phyloP scores from a whole-genome alignment of 352 stramenopile genomes.

The Phytopythium chamaehyphon region DNA sequence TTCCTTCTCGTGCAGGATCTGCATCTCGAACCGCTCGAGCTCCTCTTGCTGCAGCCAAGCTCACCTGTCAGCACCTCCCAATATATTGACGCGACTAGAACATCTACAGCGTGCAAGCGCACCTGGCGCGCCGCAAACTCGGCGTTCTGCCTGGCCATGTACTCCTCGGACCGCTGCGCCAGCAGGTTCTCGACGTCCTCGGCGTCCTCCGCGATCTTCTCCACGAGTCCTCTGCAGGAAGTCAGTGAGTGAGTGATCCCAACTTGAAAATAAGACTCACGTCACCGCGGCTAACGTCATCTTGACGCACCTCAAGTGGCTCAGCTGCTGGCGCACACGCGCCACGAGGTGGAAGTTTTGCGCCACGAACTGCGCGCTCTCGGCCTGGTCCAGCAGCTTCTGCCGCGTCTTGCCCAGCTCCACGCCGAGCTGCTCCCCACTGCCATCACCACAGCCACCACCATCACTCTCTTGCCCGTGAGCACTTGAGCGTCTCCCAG shows the following conservation, averaged over 20 bases:
- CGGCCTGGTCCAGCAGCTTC: conserved; percentile 51
- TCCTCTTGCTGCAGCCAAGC: conserved; percentile 49
- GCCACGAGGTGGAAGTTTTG: conserved; percentile 62
- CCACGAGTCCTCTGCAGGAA: conserved; percentile 21
- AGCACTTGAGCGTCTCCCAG: too few relatives aligned
- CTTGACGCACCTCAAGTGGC: conserved; percentile 33
- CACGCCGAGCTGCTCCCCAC: conserved; percentile 45
- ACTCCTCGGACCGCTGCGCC: conserved; percentile 66
- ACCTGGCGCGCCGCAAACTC: conserved; percentile 56
- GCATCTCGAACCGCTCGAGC: conserved; percentile 64
- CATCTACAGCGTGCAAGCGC: neutral
- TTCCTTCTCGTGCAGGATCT: conserved; percentile 64
- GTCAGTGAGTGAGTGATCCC: too few relatives aligned
- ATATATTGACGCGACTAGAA: too few relatives aligned
- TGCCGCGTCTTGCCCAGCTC: conserved; percentile 34
- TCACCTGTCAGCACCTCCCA: neutral
- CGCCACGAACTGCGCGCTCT: conserved; percentile 62
- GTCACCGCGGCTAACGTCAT: too few relatives aligned
- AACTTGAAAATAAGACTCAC: too few relatives aligned
- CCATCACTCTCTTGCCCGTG: too few relatives aligned
- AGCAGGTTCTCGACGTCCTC: conserved; percentile 73
- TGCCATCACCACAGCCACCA: conserved; percentile 13
- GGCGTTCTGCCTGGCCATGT: conserved; percentile 67
- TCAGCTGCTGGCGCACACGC: conserved; percentile 49
- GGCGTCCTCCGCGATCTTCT: conserved; percentile 51